A percentile compares a stretch with the other conserved stretches of the same genome.
These are phyloP conservation scores for Amylostereum areolatum DNA, from an alignment of 1,284 basidiomycete species.

Conservation along the genomic window DNA sequence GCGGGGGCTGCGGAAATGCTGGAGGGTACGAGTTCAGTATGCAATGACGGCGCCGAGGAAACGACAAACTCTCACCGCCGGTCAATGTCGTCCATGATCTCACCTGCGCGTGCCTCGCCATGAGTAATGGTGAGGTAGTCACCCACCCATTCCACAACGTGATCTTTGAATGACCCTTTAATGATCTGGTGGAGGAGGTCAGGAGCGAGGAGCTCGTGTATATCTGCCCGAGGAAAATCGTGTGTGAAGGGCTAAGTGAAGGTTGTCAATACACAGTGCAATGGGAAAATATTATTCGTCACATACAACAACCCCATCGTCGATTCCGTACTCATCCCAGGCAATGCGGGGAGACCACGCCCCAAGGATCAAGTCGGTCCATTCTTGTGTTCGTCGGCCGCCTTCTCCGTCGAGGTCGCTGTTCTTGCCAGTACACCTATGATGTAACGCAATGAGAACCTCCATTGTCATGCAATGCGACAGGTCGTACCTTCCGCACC, in stretches of 20 bases:
- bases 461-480: background rate
- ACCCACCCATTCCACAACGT: constrained; percentile 28
- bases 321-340: constrained; percentile 7
- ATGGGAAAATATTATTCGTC: background rate
- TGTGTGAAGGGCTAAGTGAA: constrained; percentile 27
- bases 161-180: constrained; percentile 34
- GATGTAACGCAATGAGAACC: background rate
- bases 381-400: background rate
- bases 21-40: background rate
- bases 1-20: constrained; percentile 9
- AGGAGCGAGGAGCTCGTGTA: constrained; percentile 27
- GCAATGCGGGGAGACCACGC: background rate
- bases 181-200: constrained; percentile 36
- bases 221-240: constrained; percentile 27
- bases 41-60: background rate
- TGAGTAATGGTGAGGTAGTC: constrained; percentile 22
- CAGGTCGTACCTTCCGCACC: constrained; percentile 3
- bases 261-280: background rate
- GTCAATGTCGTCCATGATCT: constrained; percentile 24
- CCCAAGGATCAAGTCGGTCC: background rate
- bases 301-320: background rate
- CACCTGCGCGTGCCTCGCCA: constrained; percentile 7
- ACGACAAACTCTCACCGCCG: background rate
- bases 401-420: background rate
- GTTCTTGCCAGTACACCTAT: constrained; percentile 1